phyloP scores from a whole-genome alignment of 2,329 filamentous ascomycete genomes.

The Stromatinia cepivora region DNA sequence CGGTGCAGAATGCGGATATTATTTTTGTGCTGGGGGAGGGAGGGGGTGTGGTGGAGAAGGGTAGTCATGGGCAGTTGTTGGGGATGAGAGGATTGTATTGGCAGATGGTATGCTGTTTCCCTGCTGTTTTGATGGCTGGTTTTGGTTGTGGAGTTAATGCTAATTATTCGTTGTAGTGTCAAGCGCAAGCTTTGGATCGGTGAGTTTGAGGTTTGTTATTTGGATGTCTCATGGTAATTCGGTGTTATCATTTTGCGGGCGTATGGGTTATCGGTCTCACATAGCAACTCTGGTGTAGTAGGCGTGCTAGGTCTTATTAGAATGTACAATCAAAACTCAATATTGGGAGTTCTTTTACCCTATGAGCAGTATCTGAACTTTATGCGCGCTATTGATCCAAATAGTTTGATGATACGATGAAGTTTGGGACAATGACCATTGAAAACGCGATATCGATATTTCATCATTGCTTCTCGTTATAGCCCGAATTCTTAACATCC shows the following conservation, averaged over 20 bases:
- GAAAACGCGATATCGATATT: background rate
- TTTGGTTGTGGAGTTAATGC: background rate
- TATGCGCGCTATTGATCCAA: no score
- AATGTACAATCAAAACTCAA: background rate
- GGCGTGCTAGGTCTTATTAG: background rate
- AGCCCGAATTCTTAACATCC: no score
- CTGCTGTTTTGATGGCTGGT: background rate
- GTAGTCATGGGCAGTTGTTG: conserved; percentile 33
- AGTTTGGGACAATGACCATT: no score
- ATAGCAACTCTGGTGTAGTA: background rate
- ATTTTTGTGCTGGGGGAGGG: conserved; percentile 37
- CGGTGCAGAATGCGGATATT: conserved; percentile 65
- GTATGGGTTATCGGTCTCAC: background rate
- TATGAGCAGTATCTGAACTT: background rate
- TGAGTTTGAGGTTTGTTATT: background rate
- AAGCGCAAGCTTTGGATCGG: conserved; percentile 27
- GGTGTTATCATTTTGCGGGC: background rate
- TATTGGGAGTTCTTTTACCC: background rate
- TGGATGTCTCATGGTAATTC: background rate
- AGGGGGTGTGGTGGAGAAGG: conserved; percentile 37
- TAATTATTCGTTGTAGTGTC: conserved; percentile 26
- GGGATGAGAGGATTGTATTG: conserved; percentile 36
- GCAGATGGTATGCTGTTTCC: conserved; percentile 34
- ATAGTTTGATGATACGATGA: no score
- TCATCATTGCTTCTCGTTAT: background rate